Base-by-base conservation (phyloP, 768 basidiomycete species). In the Pholiota conissans region DNA sequence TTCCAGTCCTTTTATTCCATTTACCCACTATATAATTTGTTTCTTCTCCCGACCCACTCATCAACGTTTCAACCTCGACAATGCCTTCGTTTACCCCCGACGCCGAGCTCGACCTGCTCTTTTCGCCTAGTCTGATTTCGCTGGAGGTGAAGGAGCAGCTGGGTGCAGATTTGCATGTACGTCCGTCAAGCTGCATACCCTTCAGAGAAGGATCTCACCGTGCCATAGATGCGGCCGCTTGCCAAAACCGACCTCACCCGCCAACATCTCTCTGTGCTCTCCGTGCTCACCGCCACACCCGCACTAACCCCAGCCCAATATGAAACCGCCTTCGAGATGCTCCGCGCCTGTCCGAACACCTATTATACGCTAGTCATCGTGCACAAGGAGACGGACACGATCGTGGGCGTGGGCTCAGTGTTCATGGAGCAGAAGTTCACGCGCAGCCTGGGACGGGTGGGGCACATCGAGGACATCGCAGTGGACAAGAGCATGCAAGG, bases 391-490 rank as follows among this genome's bases (percentile, higher is more conserved):
- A 81, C 85, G 1, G 93, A 97, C 76, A 75, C 77, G 62, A 87
- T 99, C 68, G 89, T 95, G 45, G 95, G 80, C 20, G 85, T 89
- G 35, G 96, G 95, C 18, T 82, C 85, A 6, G 77, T 97, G 53
- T 85, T 98, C 68, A 73, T 98, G 61, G 97, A 99, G 74, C 89
- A 90, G 75, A 98, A 99, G 77, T 98, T 98, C 80, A 76, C 95
- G 40, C 83, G 95, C 37, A 85, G 83, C 1, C 76, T 92, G n/a
- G 92, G 93, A 20, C 80, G 81, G 61, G 91, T 94, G 13, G 97
- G 95, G 0, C 97, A 99, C 68, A 95, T 99, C 61, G 97, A 99
- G 74, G 97, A 99, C 70, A 97, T 99, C 60, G 95, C 93, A 3
- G 95, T 99, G 18, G 86, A 91, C 73, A 86, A 89, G 74, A 77